Base-by-base conservation (phyloP, 805 yeast species). In the Schwanniomyces pseudopolymorphus region DNA sequence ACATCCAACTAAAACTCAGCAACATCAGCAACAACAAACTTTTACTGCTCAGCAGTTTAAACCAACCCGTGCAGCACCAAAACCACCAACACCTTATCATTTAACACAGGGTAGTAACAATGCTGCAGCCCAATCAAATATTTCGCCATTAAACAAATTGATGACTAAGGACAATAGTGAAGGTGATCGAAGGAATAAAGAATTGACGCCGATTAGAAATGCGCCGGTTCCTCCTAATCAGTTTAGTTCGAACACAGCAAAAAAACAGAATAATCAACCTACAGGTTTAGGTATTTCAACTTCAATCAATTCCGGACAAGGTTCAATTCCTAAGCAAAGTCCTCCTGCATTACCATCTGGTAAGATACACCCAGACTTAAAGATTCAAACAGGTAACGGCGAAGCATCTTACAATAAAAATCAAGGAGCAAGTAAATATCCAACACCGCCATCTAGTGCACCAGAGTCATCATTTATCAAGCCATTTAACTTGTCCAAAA, bases 221-320 rank as follows among this genome's bases (percentile, higher is more conserved):
- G 84, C 85, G 1, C 85, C 85, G 5, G 73, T 80, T 5, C 84
- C 83, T 2, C 83, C 83, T 19, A 54, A 52, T 22, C 22, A 36
- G 16, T 5, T 5, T 13, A 36, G 9, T 36, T 36, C 25, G 6
- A 13, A 2, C 7, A 20, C 39, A 5, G 20, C 50, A 16, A 28
- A 33, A 22, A 16, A 48, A 38, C 26, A 39, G 44, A 42, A 25
- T 42, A 21, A 39, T 40, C 42, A 33, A 45, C 56, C 65, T 46
- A 47, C 63, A 45, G 62, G 58, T 40, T 51, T 59, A 47, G 68
- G 65, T 44, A 54, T 58, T 27, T 43, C 54, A 31, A 57, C 56
- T 16, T 54, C 55, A 7, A 56, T 56, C 3, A 49, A 51, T 13
- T 22, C 44, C 11, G 39, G 51, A 4, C 44, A 55, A 10, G 39